Conservation (phyloP, 202 grass and related monocot species). For the Carex sylvatica region DNA sequence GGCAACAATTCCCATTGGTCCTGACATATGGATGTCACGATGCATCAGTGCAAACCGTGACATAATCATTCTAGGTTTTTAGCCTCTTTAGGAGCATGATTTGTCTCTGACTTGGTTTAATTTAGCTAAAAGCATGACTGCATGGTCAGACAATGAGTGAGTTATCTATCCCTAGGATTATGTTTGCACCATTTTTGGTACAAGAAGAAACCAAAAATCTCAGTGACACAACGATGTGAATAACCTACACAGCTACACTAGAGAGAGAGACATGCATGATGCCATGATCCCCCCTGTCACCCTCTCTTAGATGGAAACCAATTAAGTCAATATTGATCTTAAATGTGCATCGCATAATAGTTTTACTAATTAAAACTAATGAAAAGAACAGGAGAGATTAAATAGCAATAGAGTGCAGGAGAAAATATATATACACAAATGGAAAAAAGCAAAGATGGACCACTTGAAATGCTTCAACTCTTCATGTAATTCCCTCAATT, state of each 20-base stretch:
- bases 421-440: background rate
- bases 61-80: background rate
- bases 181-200: slow-evolving; percentile 14
- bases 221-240: background rate
- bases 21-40: background rate
- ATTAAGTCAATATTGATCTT: slow-evolving; percentile 5
- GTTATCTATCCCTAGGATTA: background rate
- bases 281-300: slow-evolving; percentile 10
- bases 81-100: background rate
- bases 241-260: background rate
- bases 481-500: background rate
- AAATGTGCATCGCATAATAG: background rate
- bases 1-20: background rate
- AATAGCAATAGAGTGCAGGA: background rate
- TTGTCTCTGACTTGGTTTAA: slow-evolving; percentile 15
- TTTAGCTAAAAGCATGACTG: background rate
- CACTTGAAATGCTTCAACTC: background rate
- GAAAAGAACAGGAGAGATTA: background rate
- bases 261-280: slow-evolving; percentile 3
- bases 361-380: background rate
- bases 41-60: background rate
- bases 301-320: background rate
- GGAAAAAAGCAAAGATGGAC: background rate
- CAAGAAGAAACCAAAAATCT: background rate
- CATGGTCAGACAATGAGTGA: background rate